phyloP scores from a whole-genome alignment of 2,329 filamentous ascomycete genomes.

The Blastomyces silverae region DNA sequence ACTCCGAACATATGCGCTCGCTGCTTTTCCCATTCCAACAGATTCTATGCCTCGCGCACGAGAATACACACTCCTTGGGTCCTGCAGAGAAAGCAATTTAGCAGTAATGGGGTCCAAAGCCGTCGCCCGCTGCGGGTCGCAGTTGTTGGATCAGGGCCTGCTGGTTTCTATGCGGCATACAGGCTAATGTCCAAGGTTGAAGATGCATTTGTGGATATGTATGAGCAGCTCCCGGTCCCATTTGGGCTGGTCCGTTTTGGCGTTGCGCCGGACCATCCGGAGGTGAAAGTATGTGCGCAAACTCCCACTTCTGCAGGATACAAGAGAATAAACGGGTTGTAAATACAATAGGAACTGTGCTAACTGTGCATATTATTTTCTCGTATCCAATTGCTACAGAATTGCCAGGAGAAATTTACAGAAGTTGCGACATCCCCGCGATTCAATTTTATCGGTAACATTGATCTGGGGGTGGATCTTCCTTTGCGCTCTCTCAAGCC shows the following conservation, averaged over 20 bases:
- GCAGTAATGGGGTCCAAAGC: slow-evolving; percentile 15
- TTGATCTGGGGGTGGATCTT: slow-evolving; percentile 65
- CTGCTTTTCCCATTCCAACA: slow-evolving; percentile 12
- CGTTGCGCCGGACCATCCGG: slow-evolving; percentile 95
- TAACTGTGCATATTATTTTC: background rate
- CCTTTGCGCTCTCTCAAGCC: slow-evolving; percentile 62
- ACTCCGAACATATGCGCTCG: slow-evolving; percentile 17
- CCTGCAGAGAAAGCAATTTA: slow-evolving; percentile 16
- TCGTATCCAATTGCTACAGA: slow-evolving; percentile 47
- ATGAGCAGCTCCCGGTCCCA: slow-evolving; percentile 84
- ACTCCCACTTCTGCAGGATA: background rate
- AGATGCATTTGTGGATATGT: slow-evolving; percentile 81
- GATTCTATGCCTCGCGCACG: background rate
- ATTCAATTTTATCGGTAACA: slow-evolving; percentile 89
- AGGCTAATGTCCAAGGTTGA: slow-evolving; percentile 70
- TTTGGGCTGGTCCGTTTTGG: slow-evolving; percentile 90
- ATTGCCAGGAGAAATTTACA: slow-evolving; percentile 88
- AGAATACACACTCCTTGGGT: background rate
- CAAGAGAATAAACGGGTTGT: no score
- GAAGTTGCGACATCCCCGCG: slow-evolving; percentile 74
- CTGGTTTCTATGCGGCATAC: slow-evolving; percentile 91
- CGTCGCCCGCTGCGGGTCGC: slow-evolving; percentile 66
- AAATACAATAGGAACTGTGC: slow-evolving; percentile 12
- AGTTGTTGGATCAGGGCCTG: slow-evolving; percentile 86
- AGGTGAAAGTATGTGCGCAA: slow-evolving; percentile 69